Conservation (phyloP, 257 asterid species). For the Eustoma russellianum region DNA sequence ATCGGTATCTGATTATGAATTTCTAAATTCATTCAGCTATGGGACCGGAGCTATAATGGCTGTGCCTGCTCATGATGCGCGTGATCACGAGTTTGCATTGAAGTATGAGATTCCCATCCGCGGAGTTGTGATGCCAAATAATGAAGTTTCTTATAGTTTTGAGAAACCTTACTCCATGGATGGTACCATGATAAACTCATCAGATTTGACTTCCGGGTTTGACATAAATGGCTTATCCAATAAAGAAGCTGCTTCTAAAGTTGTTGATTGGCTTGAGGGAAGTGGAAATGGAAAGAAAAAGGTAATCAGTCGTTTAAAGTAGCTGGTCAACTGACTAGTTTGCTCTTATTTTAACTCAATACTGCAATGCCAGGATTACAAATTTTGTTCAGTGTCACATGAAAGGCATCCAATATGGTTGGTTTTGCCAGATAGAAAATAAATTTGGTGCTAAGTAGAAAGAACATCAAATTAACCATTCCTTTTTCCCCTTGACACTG, state of each 20-base stretch:
- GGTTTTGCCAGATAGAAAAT: background rate
- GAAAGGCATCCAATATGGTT: background rate
- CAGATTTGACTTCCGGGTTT: slow-evolving; percentile 57
- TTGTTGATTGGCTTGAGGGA: slow-evolving; percentile 79
- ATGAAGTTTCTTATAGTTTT: slow-evolving; percentile 32
- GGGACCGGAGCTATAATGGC: slow-evolving; percentile 99
- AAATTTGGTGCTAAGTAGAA: background rate
- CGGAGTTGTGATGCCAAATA: slow-evolving; percentile 72
- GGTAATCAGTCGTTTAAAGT: slow-evolving; percentile 26
- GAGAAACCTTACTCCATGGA: slow-evolving; percentile 70
- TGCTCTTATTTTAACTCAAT: background rate
- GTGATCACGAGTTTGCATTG: slow-evolving; percentile 89
- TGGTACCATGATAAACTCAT: slow-evolving; percentile 80
- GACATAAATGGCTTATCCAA: slow-evolving; percentile 66
- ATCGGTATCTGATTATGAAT: slow-evolving; percentile 5
- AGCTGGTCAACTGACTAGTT: background rate
- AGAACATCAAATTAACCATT: background rate
- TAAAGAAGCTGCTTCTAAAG: slow-evolving; percentile 70
- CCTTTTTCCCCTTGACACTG: background rate
- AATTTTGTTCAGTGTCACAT: background rate
- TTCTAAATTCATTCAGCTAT: slow-evolving; percentile 50
- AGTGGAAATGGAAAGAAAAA: slow-evolving; percentile 72
- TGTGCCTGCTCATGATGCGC: slow-evolving; percentile 97
- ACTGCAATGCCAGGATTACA: background rate
- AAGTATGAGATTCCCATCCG: slow-evolving; percentile 64